A percentile compares a stretch with the other conserved stretches of the same genome.
phyloP scores from a whole-genome alignment of 1,284 basidiomycete genomes.

The Sporisorium reilianum region DNA sequence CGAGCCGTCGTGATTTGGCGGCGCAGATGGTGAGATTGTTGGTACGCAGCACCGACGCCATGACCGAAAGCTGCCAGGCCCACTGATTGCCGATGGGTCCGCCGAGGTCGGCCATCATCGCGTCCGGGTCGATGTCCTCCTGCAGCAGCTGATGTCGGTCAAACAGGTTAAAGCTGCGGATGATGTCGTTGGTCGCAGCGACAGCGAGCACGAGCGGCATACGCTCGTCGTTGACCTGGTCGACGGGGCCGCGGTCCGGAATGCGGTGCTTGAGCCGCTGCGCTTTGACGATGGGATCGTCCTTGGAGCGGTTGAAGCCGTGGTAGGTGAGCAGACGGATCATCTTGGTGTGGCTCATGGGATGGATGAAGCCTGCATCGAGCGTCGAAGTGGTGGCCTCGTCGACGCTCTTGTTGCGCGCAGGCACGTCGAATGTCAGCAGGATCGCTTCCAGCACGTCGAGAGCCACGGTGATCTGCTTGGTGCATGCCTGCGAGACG shows the following conservation, averaged over 20 bases:
- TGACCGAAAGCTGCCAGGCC: conserved; percentile 35
- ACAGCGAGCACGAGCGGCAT: conserved; percentile 41
- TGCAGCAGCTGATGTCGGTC: conserved; percentile 38
- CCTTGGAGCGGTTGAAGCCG: conserved; percentile 44
- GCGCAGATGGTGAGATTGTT: conserved; percentile 37
- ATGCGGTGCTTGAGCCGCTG: conserved; percentile 23
- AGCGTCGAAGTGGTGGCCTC: conserved; percentile 28
- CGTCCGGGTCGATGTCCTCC: conserved; percentile 45
- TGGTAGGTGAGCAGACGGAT: conserved; percentile 36
- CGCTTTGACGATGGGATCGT: conserved; percentile 36
- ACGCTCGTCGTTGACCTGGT: conserved; percentile 36
- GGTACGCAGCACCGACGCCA: conserved; percentile 39
- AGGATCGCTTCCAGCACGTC: conserved; percentile 43
- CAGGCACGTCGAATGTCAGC: conserved; percentile 32
- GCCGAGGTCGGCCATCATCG: conserved; percentile 25
- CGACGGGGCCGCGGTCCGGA: conserved; percentile 6
- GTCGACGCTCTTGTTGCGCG: conserved; percentile 27
- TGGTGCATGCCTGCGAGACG: conserved; percentile 31
- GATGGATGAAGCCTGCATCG: conserved; percentile 41
- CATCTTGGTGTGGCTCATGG: conserved; percentile 45
- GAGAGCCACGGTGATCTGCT: conserved; percentile 32
- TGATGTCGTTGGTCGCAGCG: conserved; percentile 33
- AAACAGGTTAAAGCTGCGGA: conserved; percentile 40
- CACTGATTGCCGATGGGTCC: conserved; percentile 33
- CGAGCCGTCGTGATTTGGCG: conserved; percentile 33